A percentile compares a stretch with the other conserved stretches of the same genome.
Conservation (phyloP, 768 basidiomycete genomes). For the Melanogaster broomeanus region DNA sequence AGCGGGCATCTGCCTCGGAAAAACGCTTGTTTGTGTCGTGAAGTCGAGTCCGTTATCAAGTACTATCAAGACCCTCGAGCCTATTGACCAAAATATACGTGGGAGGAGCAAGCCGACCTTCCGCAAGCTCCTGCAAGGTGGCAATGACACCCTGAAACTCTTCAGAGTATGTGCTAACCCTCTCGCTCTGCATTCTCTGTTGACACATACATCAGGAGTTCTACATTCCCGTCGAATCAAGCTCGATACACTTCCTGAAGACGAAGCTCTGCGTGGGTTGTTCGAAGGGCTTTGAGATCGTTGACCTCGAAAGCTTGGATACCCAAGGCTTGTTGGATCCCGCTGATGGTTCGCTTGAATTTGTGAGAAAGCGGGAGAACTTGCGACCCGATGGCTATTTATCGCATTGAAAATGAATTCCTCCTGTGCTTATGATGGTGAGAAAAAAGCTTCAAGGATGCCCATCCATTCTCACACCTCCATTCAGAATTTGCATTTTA, state of each 20-base stretch:
- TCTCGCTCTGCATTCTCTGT: background rate
- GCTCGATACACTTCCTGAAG: conserved; percentile 95
- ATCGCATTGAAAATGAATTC: conserved; percentile 95
- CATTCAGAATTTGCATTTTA: conserved; percentile 94
- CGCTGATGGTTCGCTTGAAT: conserved; percentile 86
- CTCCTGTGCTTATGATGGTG: conserved; percentile 97
- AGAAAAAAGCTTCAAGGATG: conserved; percentile 25
- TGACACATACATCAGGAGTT: conserved; percentile 67
- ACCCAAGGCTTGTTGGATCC: conserved; percentile 96
- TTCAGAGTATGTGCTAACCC: conserved; percentile 66
- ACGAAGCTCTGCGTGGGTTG: conserved; percentile 97
- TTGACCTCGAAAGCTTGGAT: conserved; percentile 95
- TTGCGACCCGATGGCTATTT: conserved; percentile 94
- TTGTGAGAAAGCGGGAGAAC: conserved; percentile 88
- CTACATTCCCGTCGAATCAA: conserved; percentile 97
- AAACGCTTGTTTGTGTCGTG: conserved; percentile 93
- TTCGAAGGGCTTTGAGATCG: conserved; percentile 97
- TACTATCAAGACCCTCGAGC: conserved; percentile 96
- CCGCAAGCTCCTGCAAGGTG: conserved; percentile 89
- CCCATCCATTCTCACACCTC: conserved; percentile 3
- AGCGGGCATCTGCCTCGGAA: conserved; percentile 87
- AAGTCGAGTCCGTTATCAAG: conserved; percentile 94
- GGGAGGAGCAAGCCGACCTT: conserved; percentile 89
- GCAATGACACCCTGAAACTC: conserved; percentile 88
- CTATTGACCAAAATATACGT: conserved; percentile 85